These are phyloP conservation scores for Cyberlindnera veronae DNA, from an alignment of 805 yeast species.

Conservation along the genomic window DNA sequence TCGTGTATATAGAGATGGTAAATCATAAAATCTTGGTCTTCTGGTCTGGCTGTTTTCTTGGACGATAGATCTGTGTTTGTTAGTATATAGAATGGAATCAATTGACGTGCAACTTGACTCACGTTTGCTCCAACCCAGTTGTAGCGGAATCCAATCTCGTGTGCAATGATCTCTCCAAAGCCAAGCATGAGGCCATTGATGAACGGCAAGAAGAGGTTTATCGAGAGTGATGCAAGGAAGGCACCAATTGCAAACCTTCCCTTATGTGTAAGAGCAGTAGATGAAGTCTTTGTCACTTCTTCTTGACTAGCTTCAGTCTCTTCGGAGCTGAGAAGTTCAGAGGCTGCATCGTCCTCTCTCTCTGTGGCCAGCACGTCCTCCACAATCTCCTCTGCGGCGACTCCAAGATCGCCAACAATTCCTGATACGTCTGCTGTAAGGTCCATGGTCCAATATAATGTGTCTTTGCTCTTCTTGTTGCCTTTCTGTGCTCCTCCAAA, in stretches of 20 bases:
- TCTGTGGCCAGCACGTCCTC: constrained; percentile 2
- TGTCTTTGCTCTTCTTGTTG: no score
- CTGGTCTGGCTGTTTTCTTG: constrained; percentile 27
- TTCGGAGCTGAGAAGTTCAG: neutral
- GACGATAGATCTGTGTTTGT: constrained; percentile 29
- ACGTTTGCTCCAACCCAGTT: constrained; percentile 75
- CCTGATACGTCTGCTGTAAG: constrained; percentile 1
- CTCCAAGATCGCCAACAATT: constrained; percentile 2
- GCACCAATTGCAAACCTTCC: constrained; percentile 1
- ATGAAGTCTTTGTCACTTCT: no score
- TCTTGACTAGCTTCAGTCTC: neutral
- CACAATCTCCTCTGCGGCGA: constrained; percentile 3
- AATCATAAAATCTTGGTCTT: constrained; percentile 8
- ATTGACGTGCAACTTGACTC: constrained; percentile 15
- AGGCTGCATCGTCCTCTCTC: constrained; percentile 3
- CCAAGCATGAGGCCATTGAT: constrained; percentile 94
- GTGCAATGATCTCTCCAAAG: constrained; percentile 92
- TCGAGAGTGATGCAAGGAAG: constrained; percentile 40
- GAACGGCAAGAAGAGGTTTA: constrained; percentile 81
- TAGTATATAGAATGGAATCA: neutral
- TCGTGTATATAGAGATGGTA: neutral
- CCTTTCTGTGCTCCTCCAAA: no score
- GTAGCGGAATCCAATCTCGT: constrained; percentile 79
- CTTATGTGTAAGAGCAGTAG: neutral
- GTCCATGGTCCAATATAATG: no score